Base-by-base conservation (phyloP, 1,284 basidiomycete species). In the Pseudozyma thailandica region DNA sequence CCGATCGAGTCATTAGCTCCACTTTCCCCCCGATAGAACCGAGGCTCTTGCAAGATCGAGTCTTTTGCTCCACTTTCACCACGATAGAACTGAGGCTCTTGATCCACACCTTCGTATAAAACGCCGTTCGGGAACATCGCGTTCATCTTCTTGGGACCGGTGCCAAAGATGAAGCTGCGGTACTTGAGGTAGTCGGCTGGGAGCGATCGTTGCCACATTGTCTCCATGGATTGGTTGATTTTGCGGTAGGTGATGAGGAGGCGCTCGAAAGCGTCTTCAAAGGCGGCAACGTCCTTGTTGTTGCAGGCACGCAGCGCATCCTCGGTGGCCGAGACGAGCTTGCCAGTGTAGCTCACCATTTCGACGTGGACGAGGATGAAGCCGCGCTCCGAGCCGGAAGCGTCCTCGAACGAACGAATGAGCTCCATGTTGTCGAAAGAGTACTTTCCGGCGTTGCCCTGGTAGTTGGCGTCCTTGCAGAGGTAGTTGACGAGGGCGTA, bases 71-170 rank as follows among this genome's bases (percentile, higher is more conserved):
- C 79, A 16, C 23, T 39, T 33, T 81, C 79, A n/a, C 79, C 79
- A 8, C 79, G 62, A 64, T 60, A 81, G 57, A 49, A 63, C 25
- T 60, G 61, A 2, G 75, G 70, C 20, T 69, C 20, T 0, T 77
- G 66, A 18, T 38, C 46, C 0, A 74, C 72, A 0, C 80, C 80
- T 21, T 81, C 74, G 62, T 82, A 82, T 3, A 70, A 45, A 20
- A 82, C 80, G 2, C 80, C 80, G 1, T 75, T 42, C 3, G 80
- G 80, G 72, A 82, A 82, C 77, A 80, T 79, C 25, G 69, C 63
- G 26, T 80, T 82, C 50, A 60, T 60, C 52, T 79, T 73, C 48
- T 75, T 72, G 8, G 79, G 79, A 12, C 70, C 79, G 2, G 73
- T 76, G 16, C 80, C 80, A 35, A 80, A 82, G 65, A 82, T 82